Conservation (phyloP, 805 yeast genomes). For the Isabelozyma gotoi region DNA sequence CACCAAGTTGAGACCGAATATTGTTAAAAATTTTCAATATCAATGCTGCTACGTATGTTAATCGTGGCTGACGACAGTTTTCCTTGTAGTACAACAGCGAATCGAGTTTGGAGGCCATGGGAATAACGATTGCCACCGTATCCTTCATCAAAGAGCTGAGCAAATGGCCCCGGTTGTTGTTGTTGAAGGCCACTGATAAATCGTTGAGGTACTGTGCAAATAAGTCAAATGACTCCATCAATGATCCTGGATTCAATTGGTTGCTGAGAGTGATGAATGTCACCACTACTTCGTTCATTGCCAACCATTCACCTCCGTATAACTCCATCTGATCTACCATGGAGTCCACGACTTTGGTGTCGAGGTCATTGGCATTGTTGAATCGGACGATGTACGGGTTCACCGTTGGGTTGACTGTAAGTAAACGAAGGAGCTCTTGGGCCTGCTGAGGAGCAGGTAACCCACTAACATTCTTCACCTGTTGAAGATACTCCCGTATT, state of each 20-base stretch:
- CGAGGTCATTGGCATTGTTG: slow-evolving; percentile 16
- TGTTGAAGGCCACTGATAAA: slow-evolving; percentile 49
- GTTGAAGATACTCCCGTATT: slow-evolving; percentile 21
- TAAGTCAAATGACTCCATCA: slow-evolving; percentile 53
- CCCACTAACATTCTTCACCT: slow-evolving; percentile 28
- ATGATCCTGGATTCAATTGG: slow-evolving; percentile 54
- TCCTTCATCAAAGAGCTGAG: slow-evolving; percentile 35
- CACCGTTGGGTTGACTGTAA: slow-evolving; percentile 21
- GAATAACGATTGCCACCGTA: slow-evolving; percentile 38
- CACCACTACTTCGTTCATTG: slow-evolving; percentile 44
- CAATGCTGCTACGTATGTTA: slow-evolving; percentile 51
- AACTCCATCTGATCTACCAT: slow-evolving; percentile 20
- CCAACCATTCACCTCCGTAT: slow-evolving; percentile 40
- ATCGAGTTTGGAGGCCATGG: slow-evolving; percentile 43
- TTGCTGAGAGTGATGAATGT: slow-evolving; percentile 49
- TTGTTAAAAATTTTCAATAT: slow-evolving; percentile 61
- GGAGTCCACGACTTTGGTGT: slow-evolving; percentile 13
- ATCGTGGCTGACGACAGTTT: slow-evolving; percentile 42
- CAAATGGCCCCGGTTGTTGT: slow-evolving; percentile 39
- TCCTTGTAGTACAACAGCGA: slow-evolving; percentile 41
- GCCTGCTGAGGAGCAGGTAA: slow-evolving; percentile 19
- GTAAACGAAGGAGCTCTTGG: slow-evolving; percentile 15
- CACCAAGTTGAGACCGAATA: slow-evolving; percentile 48
- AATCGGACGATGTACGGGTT: slow-evolving; percentile 26
- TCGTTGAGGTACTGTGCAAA: slow-evolving; percentile 48